Conservation (phyloP, 116 monocot genomes). For the Posidonia oceanica region DNA sequence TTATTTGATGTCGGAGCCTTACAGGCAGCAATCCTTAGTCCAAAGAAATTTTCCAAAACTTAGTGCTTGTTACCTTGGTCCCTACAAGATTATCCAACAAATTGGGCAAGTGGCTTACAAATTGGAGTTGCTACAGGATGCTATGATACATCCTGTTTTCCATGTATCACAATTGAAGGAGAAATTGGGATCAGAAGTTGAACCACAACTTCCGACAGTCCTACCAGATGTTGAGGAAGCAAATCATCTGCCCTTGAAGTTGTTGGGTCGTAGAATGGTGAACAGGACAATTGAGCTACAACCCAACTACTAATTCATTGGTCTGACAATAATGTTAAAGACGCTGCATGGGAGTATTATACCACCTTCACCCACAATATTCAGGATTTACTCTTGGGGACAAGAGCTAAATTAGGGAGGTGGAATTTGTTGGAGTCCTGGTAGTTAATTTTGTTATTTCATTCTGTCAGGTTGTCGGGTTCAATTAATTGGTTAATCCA, state of each 20-base stretch:
- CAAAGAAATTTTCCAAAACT: not conserved
- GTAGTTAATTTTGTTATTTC: too few species aligned
- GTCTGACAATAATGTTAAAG: not conserved
- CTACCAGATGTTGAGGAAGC: not conserved
- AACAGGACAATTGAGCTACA: not conserved
- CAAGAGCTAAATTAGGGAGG: not conserved
- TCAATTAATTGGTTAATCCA: too few species aligned
- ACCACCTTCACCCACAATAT: not conserved
- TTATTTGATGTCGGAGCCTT: not conserved
- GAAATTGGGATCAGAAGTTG: not conserved
- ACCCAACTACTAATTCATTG: not conserved
- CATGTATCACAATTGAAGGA: not conserved
- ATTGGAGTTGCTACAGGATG: not conserved
- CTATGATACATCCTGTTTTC: not conserved
- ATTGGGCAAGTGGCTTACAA: not conserved
- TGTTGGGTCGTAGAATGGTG: not conserved
- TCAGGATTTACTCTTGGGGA: not conserved
- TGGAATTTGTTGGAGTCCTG: not conserved
- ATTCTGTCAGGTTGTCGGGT: too few species aligned
- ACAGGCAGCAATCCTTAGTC: not conserved
- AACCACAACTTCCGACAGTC: not conserved
- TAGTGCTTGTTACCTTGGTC: not conserved
- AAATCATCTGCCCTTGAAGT: not conserved
- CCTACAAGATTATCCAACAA: not conserved
- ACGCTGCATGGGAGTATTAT: not conserved